Evolutionary conservation across 2,329 filamentous ascomycete species (phyloP).

Genomic region (Trichoderma atrobrunneum): DNA sequence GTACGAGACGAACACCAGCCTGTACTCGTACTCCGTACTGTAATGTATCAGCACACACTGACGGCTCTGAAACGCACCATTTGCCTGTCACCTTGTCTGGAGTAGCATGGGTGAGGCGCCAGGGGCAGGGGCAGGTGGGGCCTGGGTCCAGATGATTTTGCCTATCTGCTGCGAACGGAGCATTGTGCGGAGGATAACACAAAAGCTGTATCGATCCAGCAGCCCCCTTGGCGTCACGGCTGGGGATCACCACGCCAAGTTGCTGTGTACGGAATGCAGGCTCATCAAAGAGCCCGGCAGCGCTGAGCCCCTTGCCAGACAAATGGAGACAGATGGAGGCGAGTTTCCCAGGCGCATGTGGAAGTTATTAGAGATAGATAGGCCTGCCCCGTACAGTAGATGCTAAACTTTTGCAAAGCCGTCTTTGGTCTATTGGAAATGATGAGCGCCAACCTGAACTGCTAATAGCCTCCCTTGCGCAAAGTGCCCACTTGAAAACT

Average conservation of each 20-base stretch:
- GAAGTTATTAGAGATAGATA: neutral
- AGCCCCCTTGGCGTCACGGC: slow-evolving; percentile 1
- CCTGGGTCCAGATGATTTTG: neutral
- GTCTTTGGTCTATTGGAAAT: neutral
- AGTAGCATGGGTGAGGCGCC: slow-evolving; percentile 11
- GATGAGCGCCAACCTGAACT: neutral
- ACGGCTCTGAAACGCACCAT: slow-evolving; percentile 14
- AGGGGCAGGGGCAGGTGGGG: slow-evolving; percentile 15
- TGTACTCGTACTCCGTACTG: neutral
- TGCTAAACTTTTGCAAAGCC: neutral
- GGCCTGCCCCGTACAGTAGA: too few species aligned
- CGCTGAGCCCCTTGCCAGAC: neutral
- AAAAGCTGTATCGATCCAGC: neutral
- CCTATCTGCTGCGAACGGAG: slow-evolving; percentile 4
- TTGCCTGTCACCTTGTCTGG: slow-evolving; percentile 15
- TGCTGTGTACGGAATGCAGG: neutral
- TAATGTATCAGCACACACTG: slow-evolving; percentile 1
- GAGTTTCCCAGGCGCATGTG: neutral
- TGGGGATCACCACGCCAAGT: neutral
- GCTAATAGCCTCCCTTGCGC: neutral
- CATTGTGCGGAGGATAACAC: slow-evolving; percentile 4
- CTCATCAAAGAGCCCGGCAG: neutral
- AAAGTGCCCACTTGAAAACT: neutral
- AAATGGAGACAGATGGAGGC: neutral
- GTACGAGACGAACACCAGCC: neutral